Evolutionary conservation across 2,329 filamentous ascomycete genomes (phyloP).

Genomic region (Ceratocystis cacaofunesta): DNA sequence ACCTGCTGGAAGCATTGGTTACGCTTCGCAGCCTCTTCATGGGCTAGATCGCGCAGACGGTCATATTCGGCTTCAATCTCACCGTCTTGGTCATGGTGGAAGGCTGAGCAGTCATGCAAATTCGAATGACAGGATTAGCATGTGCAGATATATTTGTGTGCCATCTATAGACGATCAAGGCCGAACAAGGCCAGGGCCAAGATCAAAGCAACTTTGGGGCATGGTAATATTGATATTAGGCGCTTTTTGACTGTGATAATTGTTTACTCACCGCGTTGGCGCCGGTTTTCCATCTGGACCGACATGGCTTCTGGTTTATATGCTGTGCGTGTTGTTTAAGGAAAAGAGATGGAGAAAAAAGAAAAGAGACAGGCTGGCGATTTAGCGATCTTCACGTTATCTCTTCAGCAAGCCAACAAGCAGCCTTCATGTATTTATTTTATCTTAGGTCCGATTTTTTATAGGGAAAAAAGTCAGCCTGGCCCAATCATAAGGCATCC

Average conservation of each 20-base stretch:
- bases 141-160: background rate
- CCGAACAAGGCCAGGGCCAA: too few species aligned
- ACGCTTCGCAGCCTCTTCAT: slow-evolving; percentile 65
- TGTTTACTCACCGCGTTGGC: slow-evolving; percentile 12
- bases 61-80: slow-evolving; percentile 80
- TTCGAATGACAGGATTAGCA: background rate
- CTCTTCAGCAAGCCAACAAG: background rate
- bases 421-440: background rate
- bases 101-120: slow-evolving; percentile 38
- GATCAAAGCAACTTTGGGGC: background rate
- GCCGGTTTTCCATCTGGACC: background rate
- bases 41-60: slow-evolving; percentile 68
- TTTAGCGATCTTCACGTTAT: background rate
- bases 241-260: background rate
- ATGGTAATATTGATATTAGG: background rate
- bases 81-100: slow-evolving; percentile 54
- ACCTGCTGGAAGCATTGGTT: slow-evolving; percentile 62
- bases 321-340: background rate
- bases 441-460: background rate
- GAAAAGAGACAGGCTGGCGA: background rate
- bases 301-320: slow-evolving; percentile 5
- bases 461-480: background rate
- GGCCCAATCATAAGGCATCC: background rate
- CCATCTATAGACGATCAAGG: too few species aligned
- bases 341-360: background rate